phyloP scores from a whole-genome alignment of 305 asterid species.

The Salvia sclarea region DNA sequence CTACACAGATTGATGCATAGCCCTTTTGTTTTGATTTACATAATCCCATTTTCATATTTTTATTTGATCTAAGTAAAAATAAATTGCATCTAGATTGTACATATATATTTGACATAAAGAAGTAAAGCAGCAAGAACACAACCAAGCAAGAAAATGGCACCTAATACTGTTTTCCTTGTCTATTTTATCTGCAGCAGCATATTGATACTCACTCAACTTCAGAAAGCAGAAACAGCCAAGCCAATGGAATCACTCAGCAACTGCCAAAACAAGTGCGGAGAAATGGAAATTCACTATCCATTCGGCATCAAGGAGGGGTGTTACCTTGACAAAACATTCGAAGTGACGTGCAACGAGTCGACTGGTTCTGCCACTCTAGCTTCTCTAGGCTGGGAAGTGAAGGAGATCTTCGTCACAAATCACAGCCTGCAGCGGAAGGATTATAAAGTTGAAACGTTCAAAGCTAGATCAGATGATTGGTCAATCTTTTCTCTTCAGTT shows the following conservation, averaged over 20 bases:
- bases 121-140: background rate
- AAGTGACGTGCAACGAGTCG: constrained; percentile 34
- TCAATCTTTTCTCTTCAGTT: background rate
- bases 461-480: too few relatives aligned
- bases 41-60: too few relatives aligned
- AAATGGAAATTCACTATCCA: constrained; percentile 40
- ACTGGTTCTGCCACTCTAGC: too few relatives aligned
- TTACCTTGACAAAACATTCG: constrained; percentile 34
- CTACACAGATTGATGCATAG: too few relatives aligned
- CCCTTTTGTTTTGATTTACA: too few relatives aligned
- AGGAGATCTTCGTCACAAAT: constrained; percentile 24
- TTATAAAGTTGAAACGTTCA: too few relatives aligned
- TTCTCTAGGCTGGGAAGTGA: background rate
- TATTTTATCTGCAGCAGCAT: too few relatives aligned
- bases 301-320: constrained; percentile 40
- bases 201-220: constrained; percentile 1
- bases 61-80: too few relatives aligned
- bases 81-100: too few relatives aligned
- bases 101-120: too few relatives aligned
- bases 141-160: background rate
- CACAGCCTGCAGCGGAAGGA: constrained; percentile 23
- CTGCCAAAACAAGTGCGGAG: constrained; percentile 42
- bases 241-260: constrained; percentile 15
- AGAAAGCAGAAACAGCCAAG: constrained; percentile 24
- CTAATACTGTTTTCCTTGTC: background rate